Evolutionary conservation across 2,329 filamentous ascomycete species (phyloP), one percentile per base, ranked within the genome.

Genomic region (Penicillium brasilianum): DNA sequence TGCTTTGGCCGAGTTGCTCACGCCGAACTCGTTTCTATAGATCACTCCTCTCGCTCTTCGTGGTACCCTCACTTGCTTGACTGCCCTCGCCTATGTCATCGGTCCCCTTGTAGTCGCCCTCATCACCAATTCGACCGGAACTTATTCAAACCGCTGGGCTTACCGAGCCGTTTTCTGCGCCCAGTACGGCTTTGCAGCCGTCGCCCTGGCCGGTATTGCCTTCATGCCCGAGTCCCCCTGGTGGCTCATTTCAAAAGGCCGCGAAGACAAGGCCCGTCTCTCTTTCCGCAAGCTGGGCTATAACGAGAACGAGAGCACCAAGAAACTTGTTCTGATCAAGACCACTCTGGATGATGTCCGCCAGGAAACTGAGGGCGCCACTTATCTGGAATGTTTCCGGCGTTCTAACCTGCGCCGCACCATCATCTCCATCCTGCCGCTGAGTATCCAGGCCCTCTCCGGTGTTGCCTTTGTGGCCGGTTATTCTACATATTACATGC

Each of bases 401-500:
- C 71, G 68, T 50, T 72, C 71, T 1, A 79, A 81, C 62, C 67
- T 78, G 0, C 74, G 76, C 7, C 73, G 79, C 14, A 81, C 78
- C 1, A 69, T 80, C 36, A 73, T 81, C 56, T 75, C 74, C 14
- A 74, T 78, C 25, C 67, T 71, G 4, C 77, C 77, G 6, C 63
- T 79, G 6, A 70, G 65, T 37, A 76, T 79, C 49, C 76, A 79
- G 60, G 66, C 69, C 1, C 65, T 79, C 2, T 70, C 68, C 2
- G 78, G 77, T 8, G 71, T 78, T 28, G 63, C 70, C 25, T 81
- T 80, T 28, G 68, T 74, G 1, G 67, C 74, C 1, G 65, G 68
- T 7, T 81, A 81, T 61, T 69, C 69, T n/a, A 80, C 78, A 2
- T 81, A 81, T 66, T 81, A 81, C 64, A 69, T 76, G 51, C 75